Base-by-base conservation (phyloP, 2,329 filamentous ascomycete genomes). In the Curvularia sp. region DNA sequence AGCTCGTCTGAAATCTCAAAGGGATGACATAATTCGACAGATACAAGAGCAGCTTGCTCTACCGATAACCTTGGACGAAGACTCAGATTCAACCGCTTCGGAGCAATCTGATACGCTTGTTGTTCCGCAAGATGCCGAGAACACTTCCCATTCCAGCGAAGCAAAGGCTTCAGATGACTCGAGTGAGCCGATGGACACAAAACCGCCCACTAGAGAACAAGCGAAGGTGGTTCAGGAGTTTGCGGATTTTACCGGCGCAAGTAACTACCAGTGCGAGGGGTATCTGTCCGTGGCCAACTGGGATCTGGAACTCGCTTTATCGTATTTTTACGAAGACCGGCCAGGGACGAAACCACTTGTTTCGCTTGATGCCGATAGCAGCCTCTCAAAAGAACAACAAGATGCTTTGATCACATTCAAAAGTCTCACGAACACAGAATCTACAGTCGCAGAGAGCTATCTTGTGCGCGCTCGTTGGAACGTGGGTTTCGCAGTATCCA, bases 11-110 rank as follows among this genome's bases (percentile, higher is more conserved):
- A 19, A 34, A 34, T 13, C 19, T 13, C 23, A 53, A 21, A 53
- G 54, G 32, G 42, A 28, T 8, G 21, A 23, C 4, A n/a, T 57
- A 3, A 49, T 54, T 21, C 19, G 27, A 19, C 23, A 54, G 23
- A 48, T 55, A 32, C 10, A n/a, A 27, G 32, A 58, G n/a, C 50
- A 58, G 27, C 51, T 58, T 30, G 30, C 45, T 32, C 25, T 32
- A 18, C 32, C 55, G 7, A 28, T 30, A 19, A n/a, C 21, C 10
- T 5, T 15, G 25, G 25, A n/a, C 12, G 42, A 39, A 27, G 2
- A 10, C 23, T 18, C 34, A 13, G 3, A 25, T 30, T 43, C n/a
- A 15, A 10, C 41, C n/a, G n/a, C 7, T 5, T 19, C 18, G 13
- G 30, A 38, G 25, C 3, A 21, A 3, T 3, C 18, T n/a, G 15